Conservation (phyloP, 768 basidiomycete species). For the Mycena haematopus region DNA sequence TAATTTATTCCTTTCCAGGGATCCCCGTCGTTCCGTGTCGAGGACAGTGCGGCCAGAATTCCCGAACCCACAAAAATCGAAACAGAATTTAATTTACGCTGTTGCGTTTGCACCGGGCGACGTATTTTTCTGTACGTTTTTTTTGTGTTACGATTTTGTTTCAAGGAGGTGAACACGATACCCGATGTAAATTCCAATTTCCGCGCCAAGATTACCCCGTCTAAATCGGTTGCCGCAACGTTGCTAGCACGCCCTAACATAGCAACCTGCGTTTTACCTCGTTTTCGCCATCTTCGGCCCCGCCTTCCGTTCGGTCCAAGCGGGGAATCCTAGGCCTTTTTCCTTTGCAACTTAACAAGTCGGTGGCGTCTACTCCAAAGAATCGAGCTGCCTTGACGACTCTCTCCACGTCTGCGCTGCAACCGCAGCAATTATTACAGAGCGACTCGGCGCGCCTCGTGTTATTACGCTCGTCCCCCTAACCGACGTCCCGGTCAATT, state of each 20-base stretch:
- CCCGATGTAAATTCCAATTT: too few species aligned
- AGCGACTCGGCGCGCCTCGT: not conserved
- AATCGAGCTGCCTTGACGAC: too few species aligned
- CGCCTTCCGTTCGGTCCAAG: too few species aligned
- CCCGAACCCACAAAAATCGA: not conserved
- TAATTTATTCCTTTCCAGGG: not conserved
- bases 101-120: not conserved
- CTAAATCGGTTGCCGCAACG: too few species aligned
- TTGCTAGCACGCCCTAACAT: slow-evolving; percentile 9
- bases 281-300: not conserved
- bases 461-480: not conserved
- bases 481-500: not conserved
- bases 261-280: not conserved
- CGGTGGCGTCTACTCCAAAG: not conserved
- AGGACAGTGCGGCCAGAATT: not conserved
- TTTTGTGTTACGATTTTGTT: slow-evolving; percentile 8
- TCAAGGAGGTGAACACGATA: too few species aligned
- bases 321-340: too few species aligned
- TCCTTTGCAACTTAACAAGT: not conserved
- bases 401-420: too few species aligned
- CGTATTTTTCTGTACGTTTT: not conserved
- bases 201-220: too few species aligned
- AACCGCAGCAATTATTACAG: too few species aligned
- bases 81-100: slow-evolving; percentile 1
- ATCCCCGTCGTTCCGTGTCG: not conserved